These are phyloP conservation scores for Galerina sulciceps DNA, from an alignment of 768 basidiomycete species.

Conservation along the genomic window DNA sequence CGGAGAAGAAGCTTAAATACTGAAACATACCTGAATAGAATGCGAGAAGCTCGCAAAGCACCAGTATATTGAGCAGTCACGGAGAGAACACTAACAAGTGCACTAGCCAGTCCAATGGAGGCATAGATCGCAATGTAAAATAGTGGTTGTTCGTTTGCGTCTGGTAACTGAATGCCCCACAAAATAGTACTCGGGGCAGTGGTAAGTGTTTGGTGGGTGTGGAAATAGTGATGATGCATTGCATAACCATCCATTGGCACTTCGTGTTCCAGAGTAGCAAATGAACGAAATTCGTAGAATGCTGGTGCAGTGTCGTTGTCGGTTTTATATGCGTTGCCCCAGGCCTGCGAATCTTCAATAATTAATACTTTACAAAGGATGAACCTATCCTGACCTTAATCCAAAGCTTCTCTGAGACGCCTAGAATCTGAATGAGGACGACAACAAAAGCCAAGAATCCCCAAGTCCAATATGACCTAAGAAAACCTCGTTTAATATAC, in stretches of 20 bases:
- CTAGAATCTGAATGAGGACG: constrained; percentile 53
- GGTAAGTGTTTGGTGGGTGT: constrained; percentile 25
- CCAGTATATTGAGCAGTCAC: constrained; percentile 57
- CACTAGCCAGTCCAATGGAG: constrained; percentile 51
- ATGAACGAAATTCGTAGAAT: constrained; percentile 36
- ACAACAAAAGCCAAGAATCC: constrained; percentile 52
- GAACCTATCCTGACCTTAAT: constrained; percentile 55
- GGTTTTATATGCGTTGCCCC: constrained; percentile 65
- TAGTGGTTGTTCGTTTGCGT: constrained; percentile 57
- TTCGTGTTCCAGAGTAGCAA: constrained; percentile 42
- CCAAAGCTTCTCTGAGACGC: constrained; percentile 71
- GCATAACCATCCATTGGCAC: constrained; percentile 33
- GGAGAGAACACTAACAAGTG: constrained; percentile 47
- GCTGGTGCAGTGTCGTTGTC: constrained; percentile 18
- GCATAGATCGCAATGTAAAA: constrained; percentile 68
- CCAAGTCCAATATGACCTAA: constrained; percentile 74
- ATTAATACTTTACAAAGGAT: background rate
- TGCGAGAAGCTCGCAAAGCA: constrained; percentile 41
- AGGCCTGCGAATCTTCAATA: constrained; percentile 42
- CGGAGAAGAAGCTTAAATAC: background rate
- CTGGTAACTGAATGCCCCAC: constrained; percentile 44
- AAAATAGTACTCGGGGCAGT: constrained; percentile 23
- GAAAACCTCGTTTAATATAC: background rate
- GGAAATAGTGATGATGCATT: constrained; percentile 18
- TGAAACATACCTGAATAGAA: constrained; percentile 35